Evolutionary conservation across 345 rosid genomes (phyloP).

Genomic region (Salix koriyanagi): DNA sequence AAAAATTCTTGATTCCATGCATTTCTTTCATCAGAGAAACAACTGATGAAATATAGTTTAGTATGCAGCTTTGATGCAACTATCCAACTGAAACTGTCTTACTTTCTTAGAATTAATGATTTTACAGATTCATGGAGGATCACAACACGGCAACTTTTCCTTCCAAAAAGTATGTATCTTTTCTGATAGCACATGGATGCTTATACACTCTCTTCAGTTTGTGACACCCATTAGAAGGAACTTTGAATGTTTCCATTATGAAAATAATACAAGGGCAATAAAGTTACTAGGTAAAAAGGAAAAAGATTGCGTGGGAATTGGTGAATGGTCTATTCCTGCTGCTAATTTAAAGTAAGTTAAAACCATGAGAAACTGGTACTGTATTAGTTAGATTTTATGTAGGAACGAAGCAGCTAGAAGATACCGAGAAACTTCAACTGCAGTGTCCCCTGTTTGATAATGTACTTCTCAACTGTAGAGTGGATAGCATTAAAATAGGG

Average conservation of each 20-base stretch:
- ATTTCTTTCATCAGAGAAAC: neutral
- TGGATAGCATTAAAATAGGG: too few species aligned
- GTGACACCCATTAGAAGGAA: too few species aligned
- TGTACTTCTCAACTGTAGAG: too few species aligned
- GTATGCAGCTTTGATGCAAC: neutral
- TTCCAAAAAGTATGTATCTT: slow-evolving; percentile 75
- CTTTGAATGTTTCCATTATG: too few species aligned
- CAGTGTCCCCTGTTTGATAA: neutral
- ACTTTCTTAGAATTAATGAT: slow-evolving; percentile 4
- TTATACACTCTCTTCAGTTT: slow-evolving; percentile 1
- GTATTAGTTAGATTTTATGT: neutral
- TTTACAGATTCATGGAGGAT: slow-evolving; percentile 90
- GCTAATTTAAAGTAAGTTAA: neutral
- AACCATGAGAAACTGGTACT: neutral
- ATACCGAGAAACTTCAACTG: too few species aligned
- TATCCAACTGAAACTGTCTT: neutral
- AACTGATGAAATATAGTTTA: slow-evolving; percentile 3
- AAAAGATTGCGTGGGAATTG: too few species aligned
- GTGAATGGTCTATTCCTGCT: too few species aligned
- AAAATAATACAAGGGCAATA: too few species aligned
- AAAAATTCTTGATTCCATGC: neutral
- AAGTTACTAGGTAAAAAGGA: too few species aligned
- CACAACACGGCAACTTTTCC: slow-evolving; percentile 96
- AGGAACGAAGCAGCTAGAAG: neutral
- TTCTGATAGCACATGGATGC: neutral